Base-by-base conservation (phyloP, 495 filamentous ascomycete species). In the Hypoxylon lienhwacheense region DNA sequence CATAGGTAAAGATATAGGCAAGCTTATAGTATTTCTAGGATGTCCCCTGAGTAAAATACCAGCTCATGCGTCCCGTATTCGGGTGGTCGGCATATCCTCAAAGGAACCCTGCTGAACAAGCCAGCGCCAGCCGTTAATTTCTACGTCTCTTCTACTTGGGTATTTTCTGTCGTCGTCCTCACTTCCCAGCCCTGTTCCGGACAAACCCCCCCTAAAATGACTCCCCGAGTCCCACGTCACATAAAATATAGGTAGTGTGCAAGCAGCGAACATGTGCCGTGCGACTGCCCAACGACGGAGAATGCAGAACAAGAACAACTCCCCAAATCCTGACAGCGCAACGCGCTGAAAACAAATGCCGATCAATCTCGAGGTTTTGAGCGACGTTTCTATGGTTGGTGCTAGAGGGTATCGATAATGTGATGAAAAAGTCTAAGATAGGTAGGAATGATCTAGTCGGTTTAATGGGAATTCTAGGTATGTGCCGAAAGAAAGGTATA, bases 351-450 rank as follows among this genome's bases (percentile, higher is more conserved):
- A 22, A 35, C 49, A 24, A 28, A 17, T 54, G 39, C 34, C 26
- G n/a, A 16, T 41, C 33, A 35, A 49, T 16, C 28, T 45, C 19
- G 17, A 48, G 21, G 39, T 33, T 29, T 46, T 22, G 33, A 48
- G 21, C 50, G 20, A 24, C 29, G 11, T 43, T n/a, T 47, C 19
- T 53, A 28, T 31, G 49, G 31, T n/a, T n/a, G n/a, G 32, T 19
- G 31, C 44, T 26, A 26, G 47, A 50, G 58, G 58, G 58, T 61
- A 61, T 61, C 58, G 40, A 56, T 36, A 35, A 26, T 43, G 32
- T 29, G 48, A 33, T 37, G 24, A 37, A 56, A 61, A 8, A 40
- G 39, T 44, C 19, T 10, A 41, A 41, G n/a, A 26, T 26, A 26
- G 4, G 4, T 26, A 26, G 24, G 24, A 34, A 43, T 21, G 24